Evolutionary conservation across 371 early-diverging fungal genomes (phyloP), one percentile per base, ranked within the genome.

Genomic region (Dichotomocladium elegans): DNA sequence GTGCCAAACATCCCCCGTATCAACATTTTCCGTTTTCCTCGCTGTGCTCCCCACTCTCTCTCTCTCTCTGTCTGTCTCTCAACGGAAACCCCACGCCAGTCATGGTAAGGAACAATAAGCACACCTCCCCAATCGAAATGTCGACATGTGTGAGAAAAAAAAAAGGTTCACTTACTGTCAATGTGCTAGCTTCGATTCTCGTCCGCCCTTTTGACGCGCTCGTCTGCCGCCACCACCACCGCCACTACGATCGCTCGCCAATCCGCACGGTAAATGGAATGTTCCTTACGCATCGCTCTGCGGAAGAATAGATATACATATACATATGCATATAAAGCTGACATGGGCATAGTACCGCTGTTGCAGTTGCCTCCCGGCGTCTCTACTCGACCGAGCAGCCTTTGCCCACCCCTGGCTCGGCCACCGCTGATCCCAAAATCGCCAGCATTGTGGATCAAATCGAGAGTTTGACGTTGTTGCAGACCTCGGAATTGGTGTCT

Each of bases 401-500:
- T 41, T 57, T 82, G 55, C 81, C 82, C 47, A 75, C 83, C 33
- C 86, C 88, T 58, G 85, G 83, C 30, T n/a, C 75, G 19, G 72
- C 74, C 41, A 68, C 62, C 45, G 79, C 61, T 26, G 80, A 83
- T 61, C 88, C 90, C 61, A 93, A 90, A 65, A 83, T 95, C 47
- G 64, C 81, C 30, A 67, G 80, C 50, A 92, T 97, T 61, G 95
- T 95, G 33, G 93, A 93, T 51, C 77, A 88, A 74, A 94, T 97
- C 64, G 83, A 91, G 31, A 77, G 75, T 56, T 78, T 97, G 66
- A 95, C 90, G 31, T 81, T 97, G 67, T 78, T 95, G 55, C 93
- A 97, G 77, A 93, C 95, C 14, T 87, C 96, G 40, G 84, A 88
- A 51, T 82, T 97, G 56, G 91, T 97, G 41, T 68, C 86, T 52